These are phyloP conservation scores for Oryza rufipogon DNA, from an alignment of 176 grass and related monocot species.

Conservation along the genomic window DNA sequence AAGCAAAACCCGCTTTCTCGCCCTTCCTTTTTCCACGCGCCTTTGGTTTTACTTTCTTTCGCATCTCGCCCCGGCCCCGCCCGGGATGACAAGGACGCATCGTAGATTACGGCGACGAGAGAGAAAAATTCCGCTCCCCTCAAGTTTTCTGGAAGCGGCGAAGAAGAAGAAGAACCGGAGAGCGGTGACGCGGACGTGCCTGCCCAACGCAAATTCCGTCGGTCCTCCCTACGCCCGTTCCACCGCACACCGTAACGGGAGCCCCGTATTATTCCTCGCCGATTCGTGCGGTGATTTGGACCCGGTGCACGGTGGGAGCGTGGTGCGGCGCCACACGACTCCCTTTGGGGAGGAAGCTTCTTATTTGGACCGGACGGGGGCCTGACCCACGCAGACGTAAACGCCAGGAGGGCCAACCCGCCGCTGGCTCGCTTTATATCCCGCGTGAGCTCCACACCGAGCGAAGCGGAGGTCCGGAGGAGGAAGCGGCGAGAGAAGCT, in stretches of 20 bases:
- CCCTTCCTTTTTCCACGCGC: constrained; percentile 46
- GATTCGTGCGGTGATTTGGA: background rate
- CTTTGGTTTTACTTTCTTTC: constrained; percentile 33
- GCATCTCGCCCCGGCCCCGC: no score
- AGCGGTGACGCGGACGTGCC: constrained; percentile 31
- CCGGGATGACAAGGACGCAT: background rate
- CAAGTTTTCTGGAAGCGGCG: constrained; percentile 33
- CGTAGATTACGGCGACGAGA: background rate
- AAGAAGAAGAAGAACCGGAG: background rate
- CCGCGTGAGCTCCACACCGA: background rate
- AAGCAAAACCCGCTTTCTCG: background rate
- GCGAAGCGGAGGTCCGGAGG: background rate
- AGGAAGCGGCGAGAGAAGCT: background rate
- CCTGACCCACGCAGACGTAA: background rate
- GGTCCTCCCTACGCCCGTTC: background rate
- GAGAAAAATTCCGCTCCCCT: constrained; percentile 23
- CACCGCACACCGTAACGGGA: background rate
- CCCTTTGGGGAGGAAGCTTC: constrained; percentile 40
- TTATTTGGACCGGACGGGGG: constrained; percentile 38
- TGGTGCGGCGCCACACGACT: constrained; percentile 17
- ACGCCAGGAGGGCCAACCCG: constrained; percentile 27
- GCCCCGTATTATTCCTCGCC: background rate
- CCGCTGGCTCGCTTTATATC: constrained; percentile 31
- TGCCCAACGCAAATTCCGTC: background rate
- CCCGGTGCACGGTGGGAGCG: constrained; percentile 27